These are phyloP conservation scores for Suillus occidentalis DNA, from an alignment of 768 basidiomycete genomes.

Conservation along the genomic window DNA sequence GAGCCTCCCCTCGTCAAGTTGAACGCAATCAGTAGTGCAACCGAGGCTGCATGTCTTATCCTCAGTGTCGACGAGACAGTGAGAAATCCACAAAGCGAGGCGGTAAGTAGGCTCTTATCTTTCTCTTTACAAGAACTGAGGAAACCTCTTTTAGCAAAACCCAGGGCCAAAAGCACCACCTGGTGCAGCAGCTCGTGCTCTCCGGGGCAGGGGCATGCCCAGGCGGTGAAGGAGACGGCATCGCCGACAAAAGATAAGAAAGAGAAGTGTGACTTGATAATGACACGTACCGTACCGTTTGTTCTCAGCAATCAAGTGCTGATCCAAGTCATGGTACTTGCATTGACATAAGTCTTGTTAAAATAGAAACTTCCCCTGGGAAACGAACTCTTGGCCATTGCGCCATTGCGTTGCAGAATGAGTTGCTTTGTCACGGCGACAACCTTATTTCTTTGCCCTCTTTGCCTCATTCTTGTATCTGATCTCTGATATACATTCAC, in stretches of 20 bases:
- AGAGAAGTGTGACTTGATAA: constrained; percentile 4
- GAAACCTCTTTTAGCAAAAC: constrained; percentile 50
- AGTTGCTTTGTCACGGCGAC: background rate
- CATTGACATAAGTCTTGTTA: background rate
- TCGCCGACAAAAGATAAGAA: constrained; percentile 15
- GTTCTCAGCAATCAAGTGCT: constrained; percentile 19
- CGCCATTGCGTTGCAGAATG: constrained; percentile 24
- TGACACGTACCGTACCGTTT: constrained; percentile 21
- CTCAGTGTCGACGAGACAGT: constrained; percentile 98
- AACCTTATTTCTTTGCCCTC: constrained; percentile 19
- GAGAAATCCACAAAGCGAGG: constrained; percentile 90
- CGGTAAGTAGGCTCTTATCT: constrained; percentile 49
- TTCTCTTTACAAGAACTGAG: constrained; percentile 17
- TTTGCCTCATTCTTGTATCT: background rate
- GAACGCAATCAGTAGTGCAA: constrained; percentile 93
- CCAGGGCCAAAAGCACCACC: constrained; percentile 88
- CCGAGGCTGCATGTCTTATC: constrained; percentile 95
- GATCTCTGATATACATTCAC: background rate
- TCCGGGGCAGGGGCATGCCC: constrained; percentile 82
- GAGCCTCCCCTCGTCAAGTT: constrained; percentile 94
- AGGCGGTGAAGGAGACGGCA: constrained; percentile 49
- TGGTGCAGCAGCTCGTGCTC: constrained; percentile 84
- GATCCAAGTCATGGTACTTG: constrained; percentile 1
- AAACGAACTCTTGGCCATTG: constrained; percentile 11
- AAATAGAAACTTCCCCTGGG: background rate